These are phyloP conservation scores for Clonostachys byssicola DNA, from an alignment of 2,329 filamentous ascomycete species.

Conservation along the genomic window DNA sequence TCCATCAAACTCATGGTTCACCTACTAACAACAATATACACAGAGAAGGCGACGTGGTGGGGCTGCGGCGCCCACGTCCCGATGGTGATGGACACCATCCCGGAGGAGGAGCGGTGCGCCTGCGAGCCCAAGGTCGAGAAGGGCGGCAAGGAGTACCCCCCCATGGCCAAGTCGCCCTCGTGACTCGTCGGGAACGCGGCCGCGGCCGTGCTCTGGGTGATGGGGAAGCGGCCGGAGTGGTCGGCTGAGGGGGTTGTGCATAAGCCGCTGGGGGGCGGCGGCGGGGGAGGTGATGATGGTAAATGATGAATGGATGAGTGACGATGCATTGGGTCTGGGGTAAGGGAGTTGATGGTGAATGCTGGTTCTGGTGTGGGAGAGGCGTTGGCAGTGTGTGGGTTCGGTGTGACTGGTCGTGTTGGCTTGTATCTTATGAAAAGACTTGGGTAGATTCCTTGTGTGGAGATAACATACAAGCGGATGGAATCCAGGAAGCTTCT, in stretches of 20 bases:
- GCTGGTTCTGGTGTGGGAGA: no score
- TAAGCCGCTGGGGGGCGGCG: slow-evolving; percentile 9
- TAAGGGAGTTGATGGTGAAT: no score
- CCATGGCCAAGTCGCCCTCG: slow-evolving; percentile 45
- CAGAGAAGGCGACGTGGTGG: slow-evolving; percentile 60
- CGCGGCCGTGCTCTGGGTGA: slow-evolving; percentile 16
- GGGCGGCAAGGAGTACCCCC: slow-evolving; percentile 60
- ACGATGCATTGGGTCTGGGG: no score
- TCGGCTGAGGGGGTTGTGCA: slow-evolving; percentile 21
- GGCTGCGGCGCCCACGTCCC: slow-evolving; percentile 61
- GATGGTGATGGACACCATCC: slow-evolving; percentile 56
- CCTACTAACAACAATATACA: neutral
- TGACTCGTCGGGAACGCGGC: slow-evolving; percentile 28
- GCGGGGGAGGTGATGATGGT: no score
- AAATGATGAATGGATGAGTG: no score
- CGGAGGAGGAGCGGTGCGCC: slow-evolving; percentile 56
- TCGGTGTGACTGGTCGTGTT: no score
- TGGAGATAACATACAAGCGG: no score
- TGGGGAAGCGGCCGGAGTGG: slow-evolving; percentile 17
- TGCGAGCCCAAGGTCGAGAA: slow-evolving; percentile 61
- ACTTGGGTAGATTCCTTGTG: no score
- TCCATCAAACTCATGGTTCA: neutral
- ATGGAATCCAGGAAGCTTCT: no score
- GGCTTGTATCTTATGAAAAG: no score
- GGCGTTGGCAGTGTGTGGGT: no score